phyloP scores from a whole-genome alignment of 257 asterid species.

The Rauvolfia tetraphylla region DNA sequence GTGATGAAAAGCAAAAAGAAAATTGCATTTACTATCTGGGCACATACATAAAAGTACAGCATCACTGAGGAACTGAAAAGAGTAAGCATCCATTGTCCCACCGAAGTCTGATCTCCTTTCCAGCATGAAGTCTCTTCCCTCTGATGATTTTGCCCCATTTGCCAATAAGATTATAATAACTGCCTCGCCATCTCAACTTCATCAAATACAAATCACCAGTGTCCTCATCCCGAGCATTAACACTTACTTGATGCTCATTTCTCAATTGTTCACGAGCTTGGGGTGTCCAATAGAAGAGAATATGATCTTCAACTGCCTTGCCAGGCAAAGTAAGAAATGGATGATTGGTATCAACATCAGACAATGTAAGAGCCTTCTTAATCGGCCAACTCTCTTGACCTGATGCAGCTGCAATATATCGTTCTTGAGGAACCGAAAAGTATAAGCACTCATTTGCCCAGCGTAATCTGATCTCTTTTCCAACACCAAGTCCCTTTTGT shows the following conservation, averaged over 20 bases:
- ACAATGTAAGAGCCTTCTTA: slow-evolving; percentile 69
- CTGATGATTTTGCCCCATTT: slow-evolving; percentile 82
- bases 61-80: slow-evolving; percentile 57
- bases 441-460: slow-evolving; percentile 67
- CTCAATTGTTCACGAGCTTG: slow-evolving; percentile 67
- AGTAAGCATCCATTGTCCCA: slow-evolving; percentile 70
- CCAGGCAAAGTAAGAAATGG: slow-evolving; percentile 88
- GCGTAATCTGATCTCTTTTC: slow-evolving; percentile 62
- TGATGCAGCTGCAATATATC: slow-evolving; percentile 38
- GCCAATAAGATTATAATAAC: slow-evolving; percentile 77
- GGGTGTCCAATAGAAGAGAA: slow-evolving; percentile 60
- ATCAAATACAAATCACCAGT: slow-evolving; percentile 62
- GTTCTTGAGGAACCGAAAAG: slow-evolving; percentile 72
- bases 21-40: slow-evolving; percentile 1
- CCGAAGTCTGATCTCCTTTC: slow-evolving; percentile 65
- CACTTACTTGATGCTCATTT: slow-evolving; percentile 61
- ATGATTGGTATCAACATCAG: slow-evolving; percentile 83
- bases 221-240: slow-evolving; percentile 72
- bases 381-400: slow-evolving; percentile 72
- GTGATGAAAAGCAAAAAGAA: slow-evolving; percentile 10
- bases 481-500: slow-evolving; percentile 68
- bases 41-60: slow-evolving; percentile 6
- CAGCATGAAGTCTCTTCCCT: slow-evolving; percentile 61
- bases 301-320: slow-evolving; percentile 75
- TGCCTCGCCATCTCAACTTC: slow-evolving; percentile 78